Evolutionary conservation across 2,329 filamentous ascomycete genomes (phyloP).

Genomic region (Neonectria coccinea): DNA sequence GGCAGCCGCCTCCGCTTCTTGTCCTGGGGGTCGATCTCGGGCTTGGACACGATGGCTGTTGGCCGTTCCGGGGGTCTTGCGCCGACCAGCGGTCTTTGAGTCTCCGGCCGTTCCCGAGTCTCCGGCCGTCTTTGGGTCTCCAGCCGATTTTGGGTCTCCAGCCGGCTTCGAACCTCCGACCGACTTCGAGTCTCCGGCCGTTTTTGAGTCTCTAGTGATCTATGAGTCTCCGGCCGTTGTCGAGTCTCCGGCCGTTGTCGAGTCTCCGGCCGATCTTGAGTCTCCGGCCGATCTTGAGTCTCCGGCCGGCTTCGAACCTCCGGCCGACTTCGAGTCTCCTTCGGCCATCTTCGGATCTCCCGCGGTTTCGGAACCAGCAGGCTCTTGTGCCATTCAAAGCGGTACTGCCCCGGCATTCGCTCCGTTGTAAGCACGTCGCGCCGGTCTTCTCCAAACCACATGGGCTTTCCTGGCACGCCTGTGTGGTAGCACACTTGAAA

Average conservation of each 20-base stretch:
- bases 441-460: constrained; percentile 45
- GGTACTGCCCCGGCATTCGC: constrained; percentile 44
- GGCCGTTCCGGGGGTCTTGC: constrained; percentile 28
- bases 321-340: no score
- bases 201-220: background rate
- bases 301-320: no score
- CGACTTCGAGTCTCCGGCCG: no score
- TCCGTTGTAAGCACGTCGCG: constrained; percentile 44
- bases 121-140: no score
- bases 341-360: background rate
- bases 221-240: no score
- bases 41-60: constrained; percentile 32
- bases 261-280: no score
- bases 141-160: no score
- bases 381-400: constrained; percentile 38
- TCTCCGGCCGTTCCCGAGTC: background rate
- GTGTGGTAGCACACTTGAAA: constrained; percentile 45
- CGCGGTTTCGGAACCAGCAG: constrained; percentile 15
- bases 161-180: no score
- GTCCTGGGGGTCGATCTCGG: constrained; percentile 18
- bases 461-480: constrained; percentile 31
- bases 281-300: no score
- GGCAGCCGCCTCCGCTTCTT: constrained; percentile 21
- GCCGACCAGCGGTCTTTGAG: constrained; percentile 6
- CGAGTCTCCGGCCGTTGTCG: background rate